Conservation (phyloP, 768 basidiomycete species). For the Tulasnella sp. region DNA sequence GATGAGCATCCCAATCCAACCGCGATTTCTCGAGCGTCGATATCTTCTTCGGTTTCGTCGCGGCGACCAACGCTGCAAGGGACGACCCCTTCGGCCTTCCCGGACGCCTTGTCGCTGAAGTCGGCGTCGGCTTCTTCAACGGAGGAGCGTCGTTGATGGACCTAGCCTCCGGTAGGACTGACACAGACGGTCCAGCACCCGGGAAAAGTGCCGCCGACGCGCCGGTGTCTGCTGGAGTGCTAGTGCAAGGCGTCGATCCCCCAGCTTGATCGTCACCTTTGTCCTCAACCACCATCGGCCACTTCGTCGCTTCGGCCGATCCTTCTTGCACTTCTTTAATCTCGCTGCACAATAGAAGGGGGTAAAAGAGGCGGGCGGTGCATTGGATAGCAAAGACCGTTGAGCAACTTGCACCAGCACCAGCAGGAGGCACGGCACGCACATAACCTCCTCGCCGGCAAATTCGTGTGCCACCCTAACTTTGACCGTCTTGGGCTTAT, state of each 20-base stretch:
- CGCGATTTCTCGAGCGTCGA: conserved; percentile 77
- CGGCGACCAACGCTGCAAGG: conserved; percentile 13
- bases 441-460: conserved; percentile 69
- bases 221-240: not conserved
- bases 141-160: not conserved
- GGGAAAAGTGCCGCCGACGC: not conserved
- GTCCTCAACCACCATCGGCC: conserved; percentile 45
- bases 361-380: conserved; percentile 14
- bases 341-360: conserved; percentile 38
- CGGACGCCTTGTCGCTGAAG: conserved; percentile 57
- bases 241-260: conserved; percentile 12
- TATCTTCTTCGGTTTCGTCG: conserved; percentile 55
- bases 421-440: conserved; percentile 23
- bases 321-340: conserved; percentile 60
- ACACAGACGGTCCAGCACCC: conserved; percentile 14
- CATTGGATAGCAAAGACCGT: not conserved
- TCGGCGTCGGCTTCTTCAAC: conserved; percentile 19
- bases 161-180: conserved; percentile 6
- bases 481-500: conserved; percentile 39
- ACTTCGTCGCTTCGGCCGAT: conserved; percentile 64
- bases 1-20: conserved; percentile 72
- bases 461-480: conserved; percentile 60
- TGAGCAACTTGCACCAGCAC: not conserved
- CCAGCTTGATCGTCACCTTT: conserved; percentile 15
- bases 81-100: conserved; percentile 20